phyloP scores from a whole-genome alignment of 1,284 basidiomycete genomes.

The Cryptococcus wingfieldii region DNA sequence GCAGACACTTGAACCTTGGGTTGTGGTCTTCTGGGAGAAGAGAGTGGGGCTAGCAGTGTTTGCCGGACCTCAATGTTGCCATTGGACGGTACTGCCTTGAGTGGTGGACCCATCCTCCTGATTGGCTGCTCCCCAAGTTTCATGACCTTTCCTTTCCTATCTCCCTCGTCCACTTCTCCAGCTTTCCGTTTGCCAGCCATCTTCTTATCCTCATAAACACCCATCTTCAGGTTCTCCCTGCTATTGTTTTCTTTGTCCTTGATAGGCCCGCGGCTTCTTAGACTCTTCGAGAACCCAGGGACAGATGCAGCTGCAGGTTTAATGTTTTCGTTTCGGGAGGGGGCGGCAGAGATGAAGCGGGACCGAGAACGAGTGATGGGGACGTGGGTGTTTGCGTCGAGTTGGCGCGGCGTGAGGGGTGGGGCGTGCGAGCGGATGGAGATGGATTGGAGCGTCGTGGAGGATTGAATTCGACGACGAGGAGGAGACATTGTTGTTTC shows the following conservation, averaged over 20 bases:
- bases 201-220: constrained; percentile 5
- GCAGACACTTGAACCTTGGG: background rate
- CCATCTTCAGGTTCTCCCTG: constrained; percentile 1
- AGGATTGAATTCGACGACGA: constrained; percentile 6
- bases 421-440: constrained; percentile 3
- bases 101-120: background rate
- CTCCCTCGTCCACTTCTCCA: background rate
- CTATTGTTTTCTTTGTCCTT: constrained; percentile 4
- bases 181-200: constrained; percentile 9
- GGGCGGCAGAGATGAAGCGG: background rate
- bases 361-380: background rate
- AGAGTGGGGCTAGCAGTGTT: background rate
- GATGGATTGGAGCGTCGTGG: constrained; percentile 6
- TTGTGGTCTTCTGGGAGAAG: background rate
- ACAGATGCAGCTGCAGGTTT: background rate
- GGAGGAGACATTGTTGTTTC: constrained; percentile 13
- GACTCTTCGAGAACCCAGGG: constrained; percentile 5
- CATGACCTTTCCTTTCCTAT: constrained; percentile 3
- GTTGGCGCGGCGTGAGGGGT: background rate
- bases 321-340: constrained; percentile 7
- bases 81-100: background rate
- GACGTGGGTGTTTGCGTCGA: background rate
- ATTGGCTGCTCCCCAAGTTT: background rate
- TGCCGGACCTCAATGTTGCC: background rate
- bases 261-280: constrained; percentile 12